phyloP scores from a whole-genome alignment of 768 basidiomycete genomes.

The Candolleomyces eurysporus region DNA sequence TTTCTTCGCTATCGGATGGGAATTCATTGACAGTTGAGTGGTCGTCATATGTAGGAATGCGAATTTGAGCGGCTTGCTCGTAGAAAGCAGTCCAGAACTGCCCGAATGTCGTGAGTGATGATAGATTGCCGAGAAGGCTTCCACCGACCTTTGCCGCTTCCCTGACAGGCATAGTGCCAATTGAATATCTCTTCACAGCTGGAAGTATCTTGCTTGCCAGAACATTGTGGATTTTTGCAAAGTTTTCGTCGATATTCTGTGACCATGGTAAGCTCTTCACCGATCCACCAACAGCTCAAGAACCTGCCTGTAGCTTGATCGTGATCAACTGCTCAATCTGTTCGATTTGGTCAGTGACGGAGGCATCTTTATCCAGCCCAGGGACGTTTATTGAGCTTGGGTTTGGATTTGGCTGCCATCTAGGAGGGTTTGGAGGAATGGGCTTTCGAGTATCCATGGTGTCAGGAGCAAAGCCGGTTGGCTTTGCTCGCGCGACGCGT shows the following conservation, averaged over 20 bases:
- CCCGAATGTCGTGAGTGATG: neutral
- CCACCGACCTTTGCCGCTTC: constrained; percentile 83
- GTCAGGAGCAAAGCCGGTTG: neutral
- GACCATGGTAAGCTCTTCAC: neutral
- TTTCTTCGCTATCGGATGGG: constrained; percentile 31
- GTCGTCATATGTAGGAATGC: constrained; percentile 73
- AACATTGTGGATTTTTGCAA: constrained; percentile 84
- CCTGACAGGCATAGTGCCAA: constrained; percentile 81
- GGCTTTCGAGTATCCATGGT: constrained; percentile 27
- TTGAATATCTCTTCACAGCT: constrained; percentile 85
- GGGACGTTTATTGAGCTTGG: constrained; percentile 65
- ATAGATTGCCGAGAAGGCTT: neutral
- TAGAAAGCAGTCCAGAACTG: constrained; percentile 98
- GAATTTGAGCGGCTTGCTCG: constrained; percentile 87
- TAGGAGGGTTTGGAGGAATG: constrained; percentile 58
- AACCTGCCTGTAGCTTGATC: constrained; percentile 76
- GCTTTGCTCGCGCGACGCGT: neutral
- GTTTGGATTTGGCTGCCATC: constrained; percentile 68
- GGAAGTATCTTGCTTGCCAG: constrained; percentile 81
- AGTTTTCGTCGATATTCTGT: constrained; percentile 91
- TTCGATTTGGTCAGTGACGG: constrained; percentile 81
- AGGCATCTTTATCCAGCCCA: constrained; percentile 67
- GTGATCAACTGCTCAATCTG: constrained; percentile 96
- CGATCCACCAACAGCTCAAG: neutral
- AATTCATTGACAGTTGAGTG: constrained; percentile 56